Conservation (phyloP, 441 rosid genomes). For the Adansonia gregorii region DNA sequence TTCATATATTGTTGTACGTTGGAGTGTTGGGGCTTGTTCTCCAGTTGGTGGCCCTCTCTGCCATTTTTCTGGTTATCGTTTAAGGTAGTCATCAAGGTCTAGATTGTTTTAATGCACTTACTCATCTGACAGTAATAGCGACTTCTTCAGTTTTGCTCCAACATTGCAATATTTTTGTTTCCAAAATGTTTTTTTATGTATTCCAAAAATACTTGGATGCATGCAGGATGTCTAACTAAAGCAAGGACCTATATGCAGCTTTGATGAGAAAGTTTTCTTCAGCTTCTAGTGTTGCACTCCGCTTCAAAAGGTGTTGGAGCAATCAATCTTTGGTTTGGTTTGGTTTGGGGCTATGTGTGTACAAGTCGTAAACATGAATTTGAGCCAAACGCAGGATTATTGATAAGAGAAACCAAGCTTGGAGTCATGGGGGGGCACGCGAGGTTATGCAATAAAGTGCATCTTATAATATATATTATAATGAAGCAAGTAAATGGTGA, state of each 20-base stretch:
- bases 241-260: constrained; percentile 20
- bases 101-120: background rate
- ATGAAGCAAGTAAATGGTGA: background rate
- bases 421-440: constrained; percentile 13
- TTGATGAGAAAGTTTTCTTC: constrained; percentile 11
- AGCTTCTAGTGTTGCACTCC: constrained; percentile 19
- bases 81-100: background rate
- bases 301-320: background rate
- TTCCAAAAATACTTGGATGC: background rate
- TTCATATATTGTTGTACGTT: background rate
- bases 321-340: background rate
- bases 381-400: constrained; percentile 20
- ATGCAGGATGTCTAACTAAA: constrained; percentile 18
- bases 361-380: background rate
- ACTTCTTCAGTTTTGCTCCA: background rate
- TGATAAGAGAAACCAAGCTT: constrained; percentile 21
- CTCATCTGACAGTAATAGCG: background rate
- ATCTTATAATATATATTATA: background rate
- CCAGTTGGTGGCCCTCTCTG: background rate
- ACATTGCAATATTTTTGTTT: background rate
- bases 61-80: background rate
- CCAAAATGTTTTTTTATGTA: background rate
- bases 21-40: background rate
- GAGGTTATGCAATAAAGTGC: constrained; percentile 17
- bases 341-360: background rate